phyloP scores from a whole-genome alignment of 805 yeast genomes.

The Yarrowia yakushimensis region DNA sequence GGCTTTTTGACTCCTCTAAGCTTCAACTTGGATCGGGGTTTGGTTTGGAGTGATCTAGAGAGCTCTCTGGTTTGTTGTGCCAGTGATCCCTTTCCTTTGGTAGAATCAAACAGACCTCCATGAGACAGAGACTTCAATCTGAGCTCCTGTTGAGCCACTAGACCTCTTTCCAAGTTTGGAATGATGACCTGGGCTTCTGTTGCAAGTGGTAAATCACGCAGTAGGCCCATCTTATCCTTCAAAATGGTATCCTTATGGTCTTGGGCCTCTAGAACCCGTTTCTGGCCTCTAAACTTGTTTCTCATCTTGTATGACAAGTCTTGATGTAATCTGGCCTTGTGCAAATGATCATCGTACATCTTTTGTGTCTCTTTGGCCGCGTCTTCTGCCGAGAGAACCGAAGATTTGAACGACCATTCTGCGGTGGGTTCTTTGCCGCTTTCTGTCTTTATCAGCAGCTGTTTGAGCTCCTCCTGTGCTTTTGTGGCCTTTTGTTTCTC shows the following conservation, averaged over 20 bases:
- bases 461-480: neutral
- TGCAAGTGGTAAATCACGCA: neutral
- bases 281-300: neutral
- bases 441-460: neutral
- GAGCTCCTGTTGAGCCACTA: neutral
- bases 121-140: neutral
- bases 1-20: slow-evolving; percentile 4
- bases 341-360: neutral
- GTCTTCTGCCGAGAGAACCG: neutral
- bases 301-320: neutral
- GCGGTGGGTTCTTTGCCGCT: neutral
- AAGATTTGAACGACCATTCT: neutral
- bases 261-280: neutral
- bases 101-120: neutral
- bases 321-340: slow-evolving; percentile 3
- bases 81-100: neutral
- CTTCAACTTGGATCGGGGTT: neutral
- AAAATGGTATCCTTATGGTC: neutral
- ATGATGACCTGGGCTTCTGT: neutral
- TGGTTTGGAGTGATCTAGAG: neutral
- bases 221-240: slow-evolving; percentile 6
- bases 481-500: neutral
- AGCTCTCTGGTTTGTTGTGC: neutral
- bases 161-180: neutral
- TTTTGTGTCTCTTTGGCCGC: neutral